Conservation (phyloP, 441 rosid species). For the Aleurites moluccanus region DNA sequence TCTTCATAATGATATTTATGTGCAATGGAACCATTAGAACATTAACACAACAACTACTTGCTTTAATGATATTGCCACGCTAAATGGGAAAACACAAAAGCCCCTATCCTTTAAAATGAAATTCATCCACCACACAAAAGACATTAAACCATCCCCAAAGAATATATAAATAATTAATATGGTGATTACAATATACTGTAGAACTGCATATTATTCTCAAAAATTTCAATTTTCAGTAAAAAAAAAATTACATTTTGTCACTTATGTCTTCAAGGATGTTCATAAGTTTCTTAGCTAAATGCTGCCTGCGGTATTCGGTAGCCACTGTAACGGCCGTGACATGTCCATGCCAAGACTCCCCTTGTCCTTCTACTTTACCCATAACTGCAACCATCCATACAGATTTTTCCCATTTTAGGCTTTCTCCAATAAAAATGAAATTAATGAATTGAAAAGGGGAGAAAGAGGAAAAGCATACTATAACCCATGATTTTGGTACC, state of each 20-base stretch:
- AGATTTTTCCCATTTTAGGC: neutral
- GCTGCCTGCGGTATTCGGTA: slow-evolving; percentile 86
- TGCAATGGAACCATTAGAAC: neutral
- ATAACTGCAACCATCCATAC: slow-evolving; percentile 51
- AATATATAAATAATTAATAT: neutral
- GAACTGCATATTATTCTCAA: neutral
- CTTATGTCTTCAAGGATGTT: slow-evolving; percentile 86
- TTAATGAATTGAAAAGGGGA: neutral
- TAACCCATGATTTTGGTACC: slow-evolving; percentile 85
- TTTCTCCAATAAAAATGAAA: neutral
- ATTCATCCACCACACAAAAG: neutral
- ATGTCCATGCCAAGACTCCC: slow-evolving; percentile 47
- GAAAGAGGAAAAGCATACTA: slow-evolving; percentile 40
- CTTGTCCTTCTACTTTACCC: slow-evolving; percentile 57
- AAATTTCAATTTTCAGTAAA: neutral
- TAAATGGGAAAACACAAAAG: too few relatives aligned
- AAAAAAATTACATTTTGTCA: slow-evolving; percentile 69
- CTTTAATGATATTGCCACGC: too few relatives aligned
- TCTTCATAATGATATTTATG: neutral
- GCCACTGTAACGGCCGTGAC: slow-evolving; percentile 93
- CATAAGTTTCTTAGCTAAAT: slow-evolving; percentile 89
- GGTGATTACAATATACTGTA: neutral
- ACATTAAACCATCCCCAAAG: neutral
- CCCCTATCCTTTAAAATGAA: neutral
- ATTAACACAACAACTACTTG: neutral